Evolutionary conservation across 2,329 filamentous ascomycete genomes (phyloP).

Genomic region (Sporothrix variecibatus): DNA sequence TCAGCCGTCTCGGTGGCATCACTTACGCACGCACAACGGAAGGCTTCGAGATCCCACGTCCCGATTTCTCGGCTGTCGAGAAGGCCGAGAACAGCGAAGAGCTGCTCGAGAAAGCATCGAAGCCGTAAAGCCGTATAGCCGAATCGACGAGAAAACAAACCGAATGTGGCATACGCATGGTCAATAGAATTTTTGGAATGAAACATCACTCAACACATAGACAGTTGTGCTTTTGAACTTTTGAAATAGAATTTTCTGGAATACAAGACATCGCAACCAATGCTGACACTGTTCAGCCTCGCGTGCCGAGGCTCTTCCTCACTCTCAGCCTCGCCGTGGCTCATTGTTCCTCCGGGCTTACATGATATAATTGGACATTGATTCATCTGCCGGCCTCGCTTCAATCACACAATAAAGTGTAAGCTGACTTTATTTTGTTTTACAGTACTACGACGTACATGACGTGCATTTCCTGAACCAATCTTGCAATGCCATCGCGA

Average conservation of each 20-base stretch:
- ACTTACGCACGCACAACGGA: slow-evolving; percentile 74
- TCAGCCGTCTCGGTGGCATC: slow-evolving; percentile 81
- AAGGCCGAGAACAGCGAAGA: slow-evolving; percentile 41
- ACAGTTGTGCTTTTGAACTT: not conserved
- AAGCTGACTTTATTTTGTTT: not conserved
- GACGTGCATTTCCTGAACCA: too few relatives aligned
- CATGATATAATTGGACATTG: not conserved
- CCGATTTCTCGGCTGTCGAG: slow-evolving; percentile 52
- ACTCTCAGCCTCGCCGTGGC: not conserved
- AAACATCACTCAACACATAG: not conserved
- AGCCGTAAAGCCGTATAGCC: slow-evolving; percentile 8
- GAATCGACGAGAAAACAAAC: not conserved
- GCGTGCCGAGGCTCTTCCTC: not conserved
- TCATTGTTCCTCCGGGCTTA: not conserved
- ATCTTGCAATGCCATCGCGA: not conserved
- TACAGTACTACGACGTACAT: not conserved
- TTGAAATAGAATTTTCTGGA: not conserved
- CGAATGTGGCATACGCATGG: not conserved
- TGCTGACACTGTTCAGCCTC: not conserved
- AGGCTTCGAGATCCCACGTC: slow-evolving; percentile 69
- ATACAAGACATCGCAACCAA: too few relatives aligned
- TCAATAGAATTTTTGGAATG: not conserved
- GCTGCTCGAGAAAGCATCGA: slow-evolving; percentile 27
- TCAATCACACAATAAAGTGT: not conserved
- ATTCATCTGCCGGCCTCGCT: not conserved